Conservation (phyloP, 495 filamentous ascomycete genomes). For the Penicillium waksmanii region DNA sequence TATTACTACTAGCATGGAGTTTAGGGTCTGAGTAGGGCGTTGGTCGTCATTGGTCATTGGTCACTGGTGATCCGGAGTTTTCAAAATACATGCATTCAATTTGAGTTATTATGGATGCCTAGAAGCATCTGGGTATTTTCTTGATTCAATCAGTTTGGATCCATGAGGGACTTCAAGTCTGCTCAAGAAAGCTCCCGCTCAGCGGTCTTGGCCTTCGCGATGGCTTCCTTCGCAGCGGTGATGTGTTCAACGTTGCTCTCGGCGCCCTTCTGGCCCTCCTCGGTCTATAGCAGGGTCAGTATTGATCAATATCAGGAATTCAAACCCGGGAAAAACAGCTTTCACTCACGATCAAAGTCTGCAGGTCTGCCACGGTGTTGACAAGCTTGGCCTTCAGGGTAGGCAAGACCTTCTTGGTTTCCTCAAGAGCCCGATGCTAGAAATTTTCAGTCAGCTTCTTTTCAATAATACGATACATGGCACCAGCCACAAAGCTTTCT, state of each 20-base stretch:
- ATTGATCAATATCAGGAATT: background rate
- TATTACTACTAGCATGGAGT: slow-evolving; percentile 42
- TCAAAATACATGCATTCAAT: slow-evolving; percentile 24
- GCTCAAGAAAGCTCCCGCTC: slow-evolving; percentile 46
- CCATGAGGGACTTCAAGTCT: background rate
- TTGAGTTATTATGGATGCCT: slow-evolving; percentile 10
- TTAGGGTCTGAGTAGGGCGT: slow-evolving; percentile 25
- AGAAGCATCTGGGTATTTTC: slow-evolving; percentile 19
- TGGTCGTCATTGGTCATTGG: slow-evolving; percentile 14
- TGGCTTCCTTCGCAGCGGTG: slow-evolving; percentile 59
- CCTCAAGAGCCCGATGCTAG: slow-evolving; percentile 74
- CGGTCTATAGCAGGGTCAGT: slow-evolving; percentile 28
- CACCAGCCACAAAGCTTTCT: too few relatives aligned
- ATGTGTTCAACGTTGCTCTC: slow-evolving; percentile 60
- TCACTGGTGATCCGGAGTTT: slow-evolving; percentile 25
- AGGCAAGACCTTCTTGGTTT: slow-evolving; percentile 81
- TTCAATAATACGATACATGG: background rate
- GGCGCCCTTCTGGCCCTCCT: slow-evolving; percentile 49
- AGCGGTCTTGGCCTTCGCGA: slow-evolving; percentile 59
- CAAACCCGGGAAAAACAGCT: background rate
- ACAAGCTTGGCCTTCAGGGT: slow-evolving; percentile 66
- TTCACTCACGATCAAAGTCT: slow-evolving; percentile 62
- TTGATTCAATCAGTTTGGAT: background rate
- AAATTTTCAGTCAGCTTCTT: slow-evolving; percentile 2
- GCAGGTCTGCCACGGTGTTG: slow-evolving; percentile 68